Percentiles rank a stretch among this genome's conserved stretches.
Evolutionary conservation across 495 filamentous ascomycete species (phyloP).

Genomic region (Xanthoparmelia taractica): DNA sequence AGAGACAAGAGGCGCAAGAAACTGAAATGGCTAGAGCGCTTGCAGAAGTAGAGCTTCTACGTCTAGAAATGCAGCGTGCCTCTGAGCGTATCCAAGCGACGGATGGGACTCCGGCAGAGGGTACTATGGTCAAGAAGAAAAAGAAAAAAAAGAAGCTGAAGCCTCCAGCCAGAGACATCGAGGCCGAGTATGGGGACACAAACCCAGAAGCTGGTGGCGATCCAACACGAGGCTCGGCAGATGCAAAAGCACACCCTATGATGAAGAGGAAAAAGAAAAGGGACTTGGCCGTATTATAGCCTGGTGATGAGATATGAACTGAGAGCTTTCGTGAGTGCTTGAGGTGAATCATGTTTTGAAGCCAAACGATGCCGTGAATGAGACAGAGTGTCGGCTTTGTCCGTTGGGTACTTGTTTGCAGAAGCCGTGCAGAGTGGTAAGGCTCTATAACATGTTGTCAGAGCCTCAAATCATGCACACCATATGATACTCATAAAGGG

Average conservation of each 20-base stretch:
- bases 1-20: slow-evolving; percentile 57
- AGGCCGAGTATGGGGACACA: slow-evolving; percentile 9
- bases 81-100: slow-evolving; percentile 67
- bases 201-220: neutral
- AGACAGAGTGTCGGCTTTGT: neutral
- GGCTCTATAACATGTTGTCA: neutral
- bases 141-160: slow-evolving; percentile 46
- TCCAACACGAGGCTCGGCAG: slow-evolving; percentile 12
- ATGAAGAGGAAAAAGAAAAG: slow-evolving; percentile 46
- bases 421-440: neutral
- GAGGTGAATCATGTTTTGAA: neutral
- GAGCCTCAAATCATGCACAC: neutral
- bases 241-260: slow-evolving; percentile 2
- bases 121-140: slow-evolving; percentile 71
- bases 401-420: neutral
- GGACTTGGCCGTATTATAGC: slow-evolving; percentile 15
- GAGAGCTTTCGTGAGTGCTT: neutral
- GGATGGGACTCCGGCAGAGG: slow-evolving; percentile 62
- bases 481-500: neutral
- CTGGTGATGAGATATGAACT: neutral
- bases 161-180: slow-evolving; percentile 17
- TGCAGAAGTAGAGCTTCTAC: slow-evolving; percentile 73
- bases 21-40: slow-evolving; percentile 77
- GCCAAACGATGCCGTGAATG: neutral
- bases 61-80: slow-evolving; percentile 85